phyloP scores from a whole-genome alignment of 1,284 basidiomycete genomes.

The Vanrija sp. region DNA sequence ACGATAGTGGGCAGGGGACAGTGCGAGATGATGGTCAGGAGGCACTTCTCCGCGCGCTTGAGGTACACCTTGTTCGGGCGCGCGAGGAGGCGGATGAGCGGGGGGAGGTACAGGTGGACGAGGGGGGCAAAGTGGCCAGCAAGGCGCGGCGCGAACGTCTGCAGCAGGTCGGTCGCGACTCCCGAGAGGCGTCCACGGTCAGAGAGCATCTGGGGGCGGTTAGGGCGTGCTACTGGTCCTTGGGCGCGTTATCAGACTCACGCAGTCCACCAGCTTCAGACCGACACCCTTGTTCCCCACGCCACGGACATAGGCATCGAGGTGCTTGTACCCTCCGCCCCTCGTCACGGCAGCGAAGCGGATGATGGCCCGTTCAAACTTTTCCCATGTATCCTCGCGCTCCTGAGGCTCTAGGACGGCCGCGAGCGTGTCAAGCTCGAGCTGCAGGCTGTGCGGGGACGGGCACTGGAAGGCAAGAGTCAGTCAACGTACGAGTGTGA shows the following conservation, averaged over 20 bases:
- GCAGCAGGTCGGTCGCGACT: conserved; percentile 50
- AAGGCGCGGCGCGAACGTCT: conserved; percentile 52
- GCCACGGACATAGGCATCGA: conserved; percentile 38
- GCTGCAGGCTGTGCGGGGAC: conserved; percentile 38
- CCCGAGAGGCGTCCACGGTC: conserved; percentile 52
- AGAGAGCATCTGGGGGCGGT: conserved; percentile 47
- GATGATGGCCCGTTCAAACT: conserved; percentile 44
- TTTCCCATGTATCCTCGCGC: conserved; percentile 50
- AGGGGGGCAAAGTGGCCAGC: conserved; percentile 46
- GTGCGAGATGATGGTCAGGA: conserved; percentile 49
- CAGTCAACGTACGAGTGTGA: neutral
- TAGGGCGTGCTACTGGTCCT: neutral
- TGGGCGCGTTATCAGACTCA: conserved; percentile 23
- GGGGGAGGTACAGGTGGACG: conserved; percentile 50
- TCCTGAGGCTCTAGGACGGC: conserved; percentile 42
- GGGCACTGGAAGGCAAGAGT: conserved; percentile 35
- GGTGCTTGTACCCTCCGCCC: conserved; percentile 48
- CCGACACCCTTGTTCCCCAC: conserved; percentile 46
- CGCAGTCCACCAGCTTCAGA: conserved; percentile 43
- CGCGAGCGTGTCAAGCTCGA: conserved; percentile 40
- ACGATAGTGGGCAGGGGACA: conserved; percentile 47
- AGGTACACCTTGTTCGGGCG: conserved; percentile 53
- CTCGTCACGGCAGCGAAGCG: conserved; percentile 45
- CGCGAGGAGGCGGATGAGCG: conserved; percentile 50
- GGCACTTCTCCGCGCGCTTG: conserved; percentile 50